Base-by-base conservation (phyloP, 257 asterid species). In the Parsonsia alboflavescens region DNA sequence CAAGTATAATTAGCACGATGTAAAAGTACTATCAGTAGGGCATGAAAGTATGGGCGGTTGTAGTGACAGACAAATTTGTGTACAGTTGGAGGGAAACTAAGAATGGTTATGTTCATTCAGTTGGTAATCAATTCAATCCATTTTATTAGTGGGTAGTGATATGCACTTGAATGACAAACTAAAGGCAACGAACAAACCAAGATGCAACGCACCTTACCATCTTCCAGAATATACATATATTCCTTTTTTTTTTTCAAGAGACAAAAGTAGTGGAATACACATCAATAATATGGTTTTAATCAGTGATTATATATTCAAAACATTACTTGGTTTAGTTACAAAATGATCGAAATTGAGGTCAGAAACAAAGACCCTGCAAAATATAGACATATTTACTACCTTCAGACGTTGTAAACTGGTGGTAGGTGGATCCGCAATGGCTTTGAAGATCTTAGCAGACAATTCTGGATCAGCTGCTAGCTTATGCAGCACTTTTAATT, bases 351-450 rank as follows among this genome's bases (percentile, higher is more conserved):
- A 39, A 39, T 65, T 41, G 49, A 39, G 30, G 66, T 24, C 2
- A 26, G 21, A 24, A 13, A 58, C 2, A 58, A 58, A 58, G 28
- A 26, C 70, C 16, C 50, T 28, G 46, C 9, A 7, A 36, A 7
- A 6, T 22, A 30, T 15, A 39, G 9, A 33, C 1, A 33, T 33
- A 39, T 6, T 39, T 36, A 19, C 57, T 77, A 92, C 97, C 95
- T 93, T 93, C 58, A 94, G 81, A 72, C 97, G 97, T 82, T 94
- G 99, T 85, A 94, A 86, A 82, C 96, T 94, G 73, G 99, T 94
- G 24, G 99, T 94, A 48, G 99, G 99, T 39, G 99, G 99, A 70
- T 94, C 99, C 15, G 99, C 97, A 70, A 84, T 81, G 79, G 98
- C 97, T 87, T 94, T 94, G 84, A 94, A 94, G 75, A 92, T 90